A percentile compares a stretch with the other conserved stretches of the same genome.
Evolutionary conservation across 2,329 filamentous ascomycete species (phyloP).

Genomic region (Cladosporium halotolerans): DNA sequence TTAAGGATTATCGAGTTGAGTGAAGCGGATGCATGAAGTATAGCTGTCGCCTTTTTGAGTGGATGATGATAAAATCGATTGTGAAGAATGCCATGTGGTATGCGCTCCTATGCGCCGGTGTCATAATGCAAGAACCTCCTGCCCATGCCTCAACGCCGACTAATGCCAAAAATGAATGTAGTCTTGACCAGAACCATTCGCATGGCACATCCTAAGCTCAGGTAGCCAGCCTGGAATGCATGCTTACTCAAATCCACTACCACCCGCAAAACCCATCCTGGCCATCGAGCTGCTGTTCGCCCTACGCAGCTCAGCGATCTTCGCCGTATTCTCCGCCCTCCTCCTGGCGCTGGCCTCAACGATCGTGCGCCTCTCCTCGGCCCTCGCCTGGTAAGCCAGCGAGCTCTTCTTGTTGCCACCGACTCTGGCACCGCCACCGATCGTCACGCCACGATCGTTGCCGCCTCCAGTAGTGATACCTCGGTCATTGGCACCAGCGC

Average conservation of each 20-base stretch:
- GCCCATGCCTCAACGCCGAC: too few relatives aligned
- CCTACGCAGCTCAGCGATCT: slow-evolving; percentile 36
- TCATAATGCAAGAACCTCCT: too few relatives aligned
- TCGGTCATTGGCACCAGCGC: slow-evolving; percentile 11
- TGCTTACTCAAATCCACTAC: slow-evolving; percentile 37
- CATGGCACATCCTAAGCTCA: too few relatives aligned
- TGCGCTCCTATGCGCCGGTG: too few relatives aligned
- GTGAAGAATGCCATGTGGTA: too few relatives aligned
- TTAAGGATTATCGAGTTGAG: slow-evolving; percentile 26
- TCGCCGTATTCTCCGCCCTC: slow-evolving; percentile 44
- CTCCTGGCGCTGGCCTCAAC: slow-evolving; percentile 47
- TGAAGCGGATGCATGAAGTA: neutral
- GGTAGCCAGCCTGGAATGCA: too few relatives aligned
- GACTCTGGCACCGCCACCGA: slow-evolving; percentile 33
- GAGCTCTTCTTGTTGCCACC: slow-evolving; percentile 54
- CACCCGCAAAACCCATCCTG: slow-evolving; percentile 25
- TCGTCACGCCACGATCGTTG: slow-evolving; percentile 37
- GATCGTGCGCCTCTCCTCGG: slow-evolving; percentile 48
- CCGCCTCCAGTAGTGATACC: slow-evolving; percentile 15
- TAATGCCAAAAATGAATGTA: too few relatives aligned
- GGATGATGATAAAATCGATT: too few relatives aligned
- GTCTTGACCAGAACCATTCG: too few relatives aligned
- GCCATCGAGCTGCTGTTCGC: slow-evolving; percentile 34
- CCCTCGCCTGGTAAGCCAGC: slow-evolving; percentile 54
- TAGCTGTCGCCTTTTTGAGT: neutral